These are phyloP conservation scores for Umbelopsis sp. DNA, from an alignment of 192 early-diverging fungal species.

Conservation along the genomic window DNA sequence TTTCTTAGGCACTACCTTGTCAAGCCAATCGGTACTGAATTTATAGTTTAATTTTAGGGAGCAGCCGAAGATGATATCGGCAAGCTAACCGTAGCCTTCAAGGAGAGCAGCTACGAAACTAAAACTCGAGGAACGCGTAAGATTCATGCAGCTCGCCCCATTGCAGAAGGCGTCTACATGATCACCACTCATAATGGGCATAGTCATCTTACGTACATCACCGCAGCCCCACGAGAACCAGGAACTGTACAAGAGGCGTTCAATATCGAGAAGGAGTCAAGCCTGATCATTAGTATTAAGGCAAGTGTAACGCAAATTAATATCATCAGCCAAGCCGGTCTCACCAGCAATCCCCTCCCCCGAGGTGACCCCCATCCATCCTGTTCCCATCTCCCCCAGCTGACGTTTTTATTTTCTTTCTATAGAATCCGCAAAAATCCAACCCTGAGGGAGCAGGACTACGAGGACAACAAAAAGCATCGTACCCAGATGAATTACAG, in stretches of 20 bases:
- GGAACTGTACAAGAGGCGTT: conserved; percentile 43
- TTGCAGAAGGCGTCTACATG: conserved; percentile 44
- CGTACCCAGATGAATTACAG: conserved; percentile 24
- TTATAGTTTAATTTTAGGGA: background rate
- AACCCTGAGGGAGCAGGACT: conserved; percentile 22
- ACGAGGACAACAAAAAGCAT: conserved; percentile 24
- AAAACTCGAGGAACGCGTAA: conserved; percentile 33
- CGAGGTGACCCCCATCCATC: background rate
- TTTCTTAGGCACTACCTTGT: background rate
- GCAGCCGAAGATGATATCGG: conserved; percentile 29
- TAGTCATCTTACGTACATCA: conserved; percentile 44
- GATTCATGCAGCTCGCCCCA: conserved; percentile 30
- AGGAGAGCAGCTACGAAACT: conserved; percentile 32
- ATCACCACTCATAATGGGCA: conserved; percentile 39
- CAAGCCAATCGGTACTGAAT: background rate
- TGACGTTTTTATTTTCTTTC: background rate
- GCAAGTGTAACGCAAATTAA: background rate
- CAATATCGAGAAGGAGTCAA: conserved; percentile 42
- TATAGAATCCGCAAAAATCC: conserved; percentile 25
- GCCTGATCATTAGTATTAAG: conserved; percentile 46
- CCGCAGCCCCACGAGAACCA: conserved; percentile 41
- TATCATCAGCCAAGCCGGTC: no score
- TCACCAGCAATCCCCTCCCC: no score
- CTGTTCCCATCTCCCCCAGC: background rate
- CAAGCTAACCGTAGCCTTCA: conserved; percentile 28